Conservation (phyloP, 2,329 filamentous ascomycete genomes). For the Exophiala sp. region DNA sequence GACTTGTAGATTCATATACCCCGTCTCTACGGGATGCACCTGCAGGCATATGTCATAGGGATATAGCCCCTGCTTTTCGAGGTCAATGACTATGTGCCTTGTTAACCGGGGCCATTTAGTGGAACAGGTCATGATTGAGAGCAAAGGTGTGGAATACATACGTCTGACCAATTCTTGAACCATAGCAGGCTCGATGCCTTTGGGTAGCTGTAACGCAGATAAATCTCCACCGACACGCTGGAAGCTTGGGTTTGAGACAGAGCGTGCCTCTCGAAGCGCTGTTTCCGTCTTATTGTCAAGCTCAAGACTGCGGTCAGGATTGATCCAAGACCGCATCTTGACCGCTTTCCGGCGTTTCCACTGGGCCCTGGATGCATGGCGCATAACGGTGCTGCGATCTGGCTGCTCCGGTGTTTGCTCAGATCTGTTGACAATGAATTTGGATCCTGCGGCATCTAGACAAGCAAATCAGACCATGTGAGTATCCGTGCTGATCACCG, state of each 20-base stretch:
- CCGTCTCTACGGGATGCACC: conserved; percentile 4
- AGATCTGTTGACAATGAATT: conserved; percentile 2
- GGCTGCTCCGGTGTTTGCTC: not conserved
- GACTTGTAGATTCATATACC: conserved; percentile 10
- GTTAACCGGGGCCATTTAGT: too few relatives aligned
- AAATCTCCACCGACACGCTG: too few relatives aligned
- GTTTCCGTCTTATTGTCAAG: too few relatives aligned
- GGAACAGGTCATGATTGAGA: too few relatives aligned
- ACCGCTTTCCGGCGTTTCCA: conserved; percentile 3
- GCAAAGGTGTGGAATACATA: conserved; percentile 1
- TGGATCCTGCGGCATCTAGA: not conserved
- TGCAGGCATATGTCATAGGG: conserved; percentile 8
- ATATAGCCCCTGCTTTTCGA: conserved; percentile 2
- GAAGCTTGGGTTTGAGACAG: too few relatives aligned
- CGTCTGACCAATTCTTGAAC: conserved; percentile 4
- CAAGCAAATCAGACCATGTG: too few relatives aligned
- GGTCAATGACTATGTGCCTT: not conserved
- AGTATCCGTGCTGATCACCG: too few relatives aligned
- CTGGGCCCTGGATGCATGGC: conserved; percentile 2
- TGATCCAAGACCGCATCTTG: conserved; percentile 1
- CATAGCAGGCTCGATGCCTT: conserved; percentile 4
- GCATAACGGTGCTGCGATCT: not conserved
- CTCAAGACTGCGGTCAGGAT: not conserved
- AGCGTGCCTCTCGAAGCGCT: too few relatives aligned
- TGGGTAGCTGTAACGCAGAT: not conserved